Percentiles rank a stretch among this genome's conserved stretches.
These are phyloP conservation scores for Asclepias syriaca DNA, from an alignment of 257 asterid genomes.

Conservation along the genomic window DNA sequence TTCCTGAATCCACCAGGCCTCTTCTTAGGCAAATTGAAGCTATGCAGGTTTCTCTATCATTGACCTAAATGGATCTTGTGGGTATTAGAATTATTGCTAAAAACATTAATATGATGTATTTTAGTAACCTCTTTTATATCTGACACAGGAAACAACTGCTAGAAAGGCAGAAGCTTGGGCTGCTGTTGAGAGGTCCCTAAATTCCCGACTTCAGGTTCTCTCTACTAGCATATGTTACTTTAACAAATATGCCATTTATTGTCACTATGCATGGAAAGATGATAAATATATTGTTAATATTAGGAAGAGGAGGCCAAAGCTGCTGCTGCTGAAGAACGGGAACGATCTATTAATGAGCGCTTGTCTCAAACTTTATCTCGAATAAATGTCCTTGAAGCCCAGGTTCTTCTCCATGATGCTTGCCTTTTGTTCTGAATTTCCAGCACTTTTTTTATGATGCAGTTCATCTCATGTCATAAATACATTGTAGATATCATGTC, in stretches of 20 bases:
- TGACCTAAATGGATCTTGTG: conserved; percentile 2
- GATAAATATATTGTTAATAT: conserved; percentile 14
- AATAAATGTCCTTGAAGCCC: conserved; percentile 97
- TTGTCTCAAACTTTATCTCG: conserved; percentile 93
- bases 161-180: conserved; percentile 98
- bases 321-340: conserved; percentile 93
- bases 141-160: conserved; percentile 74
- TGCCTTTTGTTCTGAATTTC: conserved; percentile 7
- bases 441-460: conserved; percentile 18
- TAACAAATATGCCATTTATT: background rate
- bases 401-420: conserved; percentile 42
- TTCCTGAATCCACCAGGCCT: conserved; percentile 98
- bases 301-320: conserved; percentile 98
- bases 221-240: conserved; percentile 17
- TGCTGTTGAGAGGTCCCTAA: conserved; percentile 90
- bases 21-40: conserved; percentile 99
- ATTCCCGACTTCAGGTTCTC: conserved; percentile 89
- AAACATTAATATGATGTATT: background rate
- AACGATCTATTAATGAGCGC: conserved; percentile 87
- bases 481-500: conserved; percentile 83
- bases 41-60: conserved; percentile 65
- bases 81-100: background rate
- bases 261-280: conserved; percentile 14
- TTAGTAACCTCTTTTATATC: conserved; percentile 14
- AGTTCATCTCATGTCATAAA: conserved; percentile 29